Conservation (phyloP, 768 basidiomycete genomes). For the Pholiota microspora region DNA sequence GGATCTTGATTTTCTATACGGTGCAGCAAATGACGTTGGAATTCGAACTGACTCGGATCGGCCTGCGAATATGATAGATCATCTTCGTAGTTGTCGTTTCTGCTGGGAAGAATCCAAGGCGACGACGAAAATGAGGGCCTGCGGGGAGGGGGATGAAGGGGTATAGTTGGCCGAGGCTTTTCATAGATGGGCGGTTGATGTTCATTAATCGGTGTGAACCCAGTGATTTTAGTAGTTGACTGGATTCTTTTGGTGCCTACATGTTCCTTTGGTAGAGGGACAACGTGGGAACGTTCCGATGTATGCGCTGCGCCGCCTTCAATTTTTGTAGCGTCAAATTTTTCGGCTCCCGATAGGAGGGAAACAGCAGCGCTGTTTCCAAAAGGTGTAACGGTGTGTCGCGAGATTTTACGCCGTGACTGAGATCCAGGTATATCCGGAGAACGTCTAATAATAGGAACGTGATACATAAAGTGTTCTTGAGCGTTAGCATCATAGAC, state of each 20-base stretch:
- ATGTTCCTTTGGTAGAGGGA: background rate
- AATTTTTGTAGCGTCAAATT: background rate
- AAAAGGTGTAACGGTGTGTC: slow-evolving; percentile 12
- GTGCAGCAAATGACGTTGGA: slow-evolving; percentile 38
- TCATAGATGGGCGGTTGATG: slow-evolving; percentile 19
- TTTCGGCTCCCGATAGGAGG: slow-evolving; percentile 5
- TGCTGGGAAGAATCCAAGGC: slow-evolving; percentile 35
- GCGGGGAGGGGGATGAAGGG: slow-evolving; percentile 32
- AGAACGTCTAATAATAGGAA: slow-evolving; percentile 27
- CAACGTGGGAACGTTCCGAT: slow-evolving; percentile 1
- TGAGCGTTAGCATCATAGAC: slow-evolving; percentile 15
- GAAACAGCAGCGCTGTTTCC: slow-evolving; percentile 5
- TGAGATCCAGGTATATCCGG: slow-evolving; percentile 5
- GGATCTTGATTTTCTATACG: slow-evolving; percentile 38
- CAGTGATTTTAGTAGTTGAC: slow-evolving; percentile 33
- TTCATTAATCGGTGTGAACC: slow-evolving; percentile 32
- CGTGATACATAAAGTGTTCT: slow-evolving; percentile 40
- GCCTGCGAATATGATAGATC: slow-evolving; percentile 31
- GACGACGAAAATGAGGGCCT: slow-evolving; percentile 34
- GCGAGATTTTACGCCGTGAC: slow-evolving; percentile 10
- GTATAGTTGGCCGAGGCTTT: slow-evolving; percentile 19
- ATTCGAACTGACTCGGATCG: slow-evolving; percentile 33
- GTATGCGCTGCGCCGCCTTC: background rate
- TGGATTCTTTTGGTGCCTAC: background rate
- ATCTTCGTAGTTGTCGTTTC: slow-evolving; percentile 27